Percentiles rank a stretch among this genome's conserved stretches.
Evolutionary conservation across 2,329 filamentous ascomycete species (phyloP).

Genomic region (Aschersonia sp.): DNA sequence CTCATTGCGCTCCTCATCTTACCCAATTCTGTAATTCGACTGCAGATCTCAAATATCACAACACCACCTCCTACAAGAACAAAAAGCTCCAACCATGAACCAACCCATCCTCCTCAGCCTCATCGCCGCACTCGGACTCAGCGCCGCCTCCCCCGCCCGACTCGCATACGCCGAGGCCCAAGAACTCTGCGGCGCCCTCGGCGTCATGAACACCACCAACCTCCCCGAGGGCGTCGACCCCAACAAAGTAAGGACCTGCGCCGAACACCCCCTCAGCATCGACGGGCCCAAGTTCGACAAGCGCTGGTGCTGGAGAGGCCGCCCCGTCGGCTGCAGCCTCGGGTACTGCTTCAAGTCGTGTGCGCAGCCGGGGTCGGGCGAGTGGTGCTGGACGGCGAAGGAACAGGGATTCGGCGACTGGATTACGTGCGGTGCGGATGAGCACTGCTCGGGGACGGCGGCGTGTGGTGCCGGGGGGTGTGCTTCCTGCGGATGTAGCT

Average conservation of each 20-base stretch:
- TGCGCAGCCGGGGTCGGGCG: background rate
- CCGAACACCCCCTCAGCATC: background rate
- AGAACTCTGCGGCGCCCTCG: background rate
- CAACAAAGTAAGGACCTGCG: background rate
- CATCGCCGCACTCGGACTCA: background rate
- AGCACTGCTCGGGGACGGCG: background rate
- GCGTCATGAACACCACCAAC: background rate
- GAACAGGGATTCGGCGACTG: background rate
- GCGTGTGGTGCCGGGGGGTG: background rate
- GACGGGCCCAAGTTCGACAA: background rate
- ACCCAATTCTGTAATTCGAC: background rate
- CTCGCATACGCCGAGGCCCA: background rate
- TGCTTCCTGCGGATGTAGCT: background rate
- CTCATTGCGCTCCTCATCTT: no score
- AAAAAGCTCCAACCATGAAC: background rate
- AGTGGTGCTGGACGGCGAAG: background rate
- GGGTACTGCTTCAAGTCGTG: conserved; percentile 1
- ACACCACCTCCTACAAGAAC: background rate
- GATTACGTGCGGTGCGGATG: background rate
- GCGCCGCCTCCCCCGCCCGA: no score
- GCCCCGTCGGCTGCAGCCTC: background rate
- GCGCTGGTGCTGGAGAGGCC: background rate
- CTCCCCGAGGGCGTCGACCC: background rate
- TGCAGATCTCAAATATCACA: background rate
- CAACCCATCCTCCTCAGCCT: background rate